phyloP scores from a whole-genome alignment of 768 basidiomycete genomes.

The Mycena vulgaris region DNA sequence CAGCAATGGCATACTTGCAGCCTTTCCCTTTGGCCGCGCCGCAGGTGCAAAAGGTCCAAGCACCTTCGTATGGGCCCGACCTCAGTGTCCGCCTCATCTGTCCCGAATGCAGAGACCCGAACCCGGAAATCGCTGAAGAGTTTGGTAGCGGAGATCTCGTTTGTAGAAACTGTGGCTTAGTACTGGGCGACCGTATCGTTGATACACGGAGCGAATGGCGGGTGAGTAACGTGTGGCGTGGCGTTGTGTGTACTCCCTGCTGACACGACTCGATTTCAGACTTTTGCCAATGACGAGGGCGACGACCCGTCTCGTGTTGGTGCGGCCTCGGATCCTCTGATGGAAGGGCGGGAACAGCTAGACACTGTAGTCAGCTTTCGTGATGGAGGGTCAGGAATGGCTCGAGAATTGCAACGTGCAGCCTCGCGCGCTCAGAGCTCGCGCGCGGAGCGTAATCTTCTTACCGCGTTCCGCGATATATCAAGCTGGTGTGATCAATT shows the following conservation, averaged over 20 bases:
- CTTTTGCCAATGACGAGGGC: slow-evolving; percentile 99
- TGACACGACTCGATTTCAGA: slow-evolving; percentile 63
- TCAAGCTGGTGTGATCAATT: slow-evolving; percentile 96
- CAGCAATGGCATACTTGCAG: slow-evolving; percentile 77
- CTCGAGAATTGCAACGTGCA: slow-evolving; percentile 93
- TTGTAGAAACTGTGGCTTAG: slow-evolving; percentile 93
- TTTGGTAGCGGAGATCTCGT: slow-evolving; percentile 98
- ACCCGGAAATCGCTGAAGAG: slow-evolving; percentile 96
- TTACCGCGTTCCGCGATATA: slow-evolving; percentile 92
- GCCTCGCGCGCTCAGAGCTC: slow-evolving; percentile 85
- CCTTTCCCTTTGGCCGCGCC: slow-evolving; percentile 85
- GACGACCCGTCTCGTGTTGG: slow-evolving; percentile 99
- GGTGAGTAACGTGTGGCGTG: slow-evolving; percentile 66
- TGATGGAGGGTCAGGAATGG: slow-evolving; percentile 94
- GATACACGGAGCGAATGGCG: slow-evolving; percentile 99
- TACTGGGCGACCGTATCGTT: slow-evolving; percentile 95
- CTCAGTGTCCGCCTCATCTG: slow-evolving; percentile 92
- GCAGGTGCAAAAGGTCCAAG: slow-evolving; percentile 66
- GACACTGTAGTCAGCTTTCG: slow-evolving; percentile 96
- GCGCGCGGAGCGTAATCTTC: slow-evolving; percentile 87
- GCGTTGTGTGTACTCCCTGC: slow-evolving; percentile 32
- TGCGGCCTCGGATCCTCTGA: slow-evolving; percentile 91
- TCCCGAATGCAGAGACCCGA: slow-evolving; percentile 94
- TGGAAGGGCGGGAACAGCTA: slow-evolving; percentile 96
- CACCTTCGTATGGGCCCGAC: slow-evolving; percentile 81